Conservation (phyloP, 139 green algal species). For the Auxenochlorella protothecoides region DNA sequence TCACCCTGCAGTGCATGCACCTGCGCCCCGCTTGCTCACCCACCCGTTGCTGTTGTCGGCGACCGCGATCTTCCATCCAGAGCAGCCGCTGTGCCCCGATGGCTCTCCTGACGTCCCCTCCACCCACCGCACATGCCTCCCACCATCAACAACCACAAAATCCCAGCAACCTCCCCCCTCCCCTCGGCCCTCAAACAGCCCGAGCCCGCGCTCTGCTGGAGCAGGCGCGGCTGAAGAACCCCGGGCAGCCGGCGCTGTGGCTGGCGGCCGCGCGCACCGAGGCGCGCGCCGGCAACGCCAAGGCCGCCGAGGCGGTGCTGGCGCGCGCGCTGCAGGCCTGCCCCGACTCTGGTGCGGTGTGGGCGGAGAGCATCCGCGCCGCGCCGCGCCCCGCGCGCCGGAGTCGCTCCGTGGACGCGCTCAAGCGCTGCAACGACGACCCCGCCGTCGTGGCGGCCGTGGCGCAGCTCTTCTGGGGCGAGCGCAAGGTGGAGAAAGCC, state of each 20-base stretch:
- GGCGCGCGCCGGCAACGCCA: constrained; percentile 53
- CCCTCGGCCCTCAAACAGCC: too few species aligned
- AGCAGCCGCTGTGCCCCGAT: too few species aligned
- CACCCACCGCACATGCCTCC: too few species aligned
- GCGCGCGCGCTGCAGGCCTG: constrained; percentile 90
- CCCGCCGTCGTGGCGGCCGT: constrained; percentile 73
- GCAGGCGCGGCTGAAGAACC: constrained; percentile 71
- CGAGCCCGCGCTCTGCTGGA: constrained; percentile 62
- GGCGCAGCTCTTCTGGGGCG: constrained; percentile 82
- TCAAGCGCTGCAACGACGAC: constrained; percentile 88
- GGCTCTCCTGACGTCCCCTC: too few species aligned
- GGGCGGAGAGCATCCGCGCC: constrained; percentile 76
- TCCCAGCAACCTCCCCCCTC: too few species aligned
- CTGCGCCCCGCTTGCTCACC: too few species aligned
- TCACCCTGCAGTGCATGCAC: too few species aligned
- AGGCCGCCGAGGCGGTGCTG: constrained; percentile 75
- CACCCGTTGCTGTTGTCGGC: too few species aligned
- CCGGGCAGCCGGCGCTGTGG: constrained; percentile 76
- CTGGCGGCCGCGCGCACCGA: constrained; percentile 82
- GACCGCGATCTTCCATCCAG: too few species aligned
- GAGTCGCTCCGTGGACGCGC: constrained; percentile 72
- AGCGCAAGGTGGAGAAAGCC: constrained; percentile 89
- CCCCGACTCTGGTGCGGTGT: constrained; percentile 73
- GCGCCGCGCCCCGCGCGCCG: constrained; percentile 75
- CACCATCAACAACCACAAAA: too few species aligned